Conservation (phyloP, 768 basidiomycete genomes). For the Lactifluus piperatus region DNA sequence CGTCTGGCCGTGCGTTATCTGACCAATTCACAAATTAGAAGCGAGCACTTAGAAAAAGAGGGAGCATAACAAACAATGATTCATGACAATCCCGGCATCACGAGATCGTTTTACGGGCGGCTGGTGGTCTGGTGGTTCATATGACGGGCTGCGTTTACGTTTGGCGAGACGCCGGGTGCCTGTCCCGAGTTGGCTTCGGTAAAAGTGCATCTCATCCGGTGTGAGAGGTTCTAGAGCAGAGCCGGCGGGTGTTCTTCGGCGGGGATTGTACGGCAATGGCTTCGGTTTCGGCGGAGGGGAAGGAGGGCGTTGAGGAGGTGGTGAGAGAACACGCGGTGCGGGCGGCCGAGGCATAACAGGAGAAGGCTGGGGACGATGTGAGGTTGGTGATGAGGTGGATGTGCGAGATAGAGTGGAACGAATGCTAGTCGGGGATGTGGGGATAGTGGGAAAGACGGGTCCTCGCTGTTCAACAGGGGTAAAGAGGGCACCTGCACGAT, state of each 20-base stretch:
- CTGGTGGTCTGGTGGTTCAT: constrained; percentile 19
- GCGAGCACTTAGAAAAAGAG: neutral
- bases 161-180: constrained; percentile 27
- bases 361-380: constrained; percentile 16
- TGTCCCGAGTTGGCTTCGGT: constrained; percentile 27
- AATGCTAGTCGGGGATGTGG: constrained; percentile 13
- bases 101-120: constrained; percentile 40
- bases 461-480: constrained; percentile 16
- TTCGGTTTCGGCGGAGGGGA: constrained; percentile 21
- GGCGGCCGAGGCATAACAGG: constrained; percentile 15
- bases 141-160: constrained; percentile 23
- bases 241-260: constrained; percentile 23
- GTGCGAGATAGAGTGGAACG: constrained; percentile 15
- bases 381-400: constrained; percentile 20
- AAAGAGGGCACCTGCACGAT: constrained; percentile 5
- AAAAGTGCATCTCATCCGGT: constrained; percentile 16
- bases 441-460: neutral
- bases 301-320: constrained; percentile 19
- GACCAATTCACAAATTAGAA: neutral
- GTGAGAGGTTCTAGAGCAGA: constrained; percentile 24
- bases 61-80: constrained; percentile 57
- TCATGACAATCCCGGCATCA: constrained; percentile 65
- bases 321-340: constrained; percentile 15
- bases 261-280: constrained; percentile 18
- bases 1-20: constrained; percentile 94